Evolutionary conservation across 345 rosid species (phyloP).

Genomic region (Conringia planisiliqua): DNA sequence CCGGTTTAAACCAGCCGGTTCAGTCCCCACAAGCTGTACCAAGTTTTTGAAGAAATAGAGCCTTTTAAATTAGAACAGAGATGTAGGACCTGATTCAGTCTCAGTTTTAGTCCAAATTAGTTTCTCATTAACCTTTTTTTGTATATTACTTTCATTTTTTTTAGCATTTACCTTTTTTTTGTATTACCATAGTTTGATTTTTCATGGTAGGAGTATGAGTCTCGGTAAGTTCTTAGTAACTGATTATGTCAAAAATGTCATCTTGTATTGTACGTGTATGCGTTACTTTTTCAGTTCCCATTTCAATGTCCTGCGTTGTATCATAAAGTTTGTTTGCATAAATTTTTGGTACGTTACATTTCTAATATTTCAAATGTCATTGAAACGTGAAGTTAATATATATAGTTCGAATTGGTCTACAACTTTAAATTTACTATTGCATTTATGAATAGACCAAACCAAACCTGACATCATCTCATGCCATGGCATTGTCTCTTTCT

Average conservation of each 20-base stretch:
- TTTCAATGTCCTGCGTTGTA: conserved; percentile 19
- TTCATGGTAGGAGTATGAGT: conserved; percentile 18
- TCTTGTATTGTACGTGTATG: conserved; percentile 20
- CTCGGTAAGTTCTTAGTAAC: conserved; percentile 14
- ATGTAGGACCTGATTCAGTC: conserved; percentile 30
- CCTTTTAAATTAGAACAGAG: conserved; percentile 24
- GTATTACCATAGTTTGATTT: conserved; percentile 3
- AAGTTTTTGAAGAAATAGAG: conserved; percentile 53
- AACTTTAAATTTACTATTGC: conserved; percentile 15
- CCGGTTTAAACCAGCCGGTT: conserved; percentile 23
- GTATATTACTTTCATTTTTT: conserved; percentile 28
- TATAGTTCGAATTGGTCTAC: not conserved
- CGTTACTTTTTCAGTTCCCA: not conserved
- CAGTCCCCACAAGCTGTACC: conserved; percentile 39
- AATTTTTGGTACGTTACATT: not conserved
- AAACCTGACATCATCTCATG: conserved; percentile 9
- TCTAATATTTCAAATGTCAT: not conserved
- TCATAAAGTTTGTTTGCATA: not conserved
- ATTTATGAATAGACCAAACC: conserved; percentile 26
- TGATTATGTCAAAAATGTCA: conserved; percentile 23
- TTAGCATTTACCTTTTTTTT: conserved; percentile 14
- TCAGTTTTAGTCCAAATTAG: conserved; percentile 16
- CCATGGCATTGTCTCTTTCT: conserved; percentile 10
- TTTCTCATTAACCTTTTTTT: conserved; percentile 30
- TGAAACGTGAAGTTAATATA: not conserved